These are phyloP conservation scores for Balansia obtecta DNA, from an alignment of 2,329 filamentous ascomycete genomes.

Conservation along the genomic window DNA sequence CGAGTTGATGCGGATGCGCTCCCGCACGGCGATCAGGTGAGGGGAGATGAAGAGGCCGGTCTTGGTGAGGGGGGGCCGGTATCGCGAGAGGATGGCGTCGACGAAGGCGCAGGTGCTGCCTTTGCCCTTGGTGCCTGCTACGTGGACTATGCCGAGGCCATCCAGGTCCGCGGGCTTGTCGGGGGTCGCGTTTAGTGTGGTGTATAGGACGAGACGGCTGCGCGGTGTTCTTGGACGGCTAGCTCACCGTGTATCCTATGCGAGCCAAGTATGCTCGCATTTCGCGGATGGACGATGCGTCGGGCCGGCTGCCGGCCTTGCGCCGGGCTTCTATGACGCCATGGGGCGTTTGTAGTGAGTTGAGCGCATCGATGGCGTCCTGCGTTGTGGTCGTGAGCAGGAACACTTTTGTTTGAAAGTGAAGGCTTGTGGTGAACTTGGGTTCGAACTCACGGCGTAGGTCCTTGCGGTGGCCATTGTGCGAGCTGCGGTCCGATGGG, in stretches of 20 bases:
- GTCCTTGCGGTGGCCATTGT: constrained; percentile 20
- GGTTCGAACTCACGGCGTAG: constrained; percentile 19
- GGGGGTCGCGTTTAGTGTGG: background rate
- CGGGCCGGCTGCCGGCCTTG: constrained; percentile 59
- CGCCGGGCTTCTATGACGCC: constrained; percentile 66
- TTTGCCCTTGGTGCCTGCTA: constrained; percentile 68
- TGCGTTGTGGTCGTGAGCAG: constrained; percentile 21
- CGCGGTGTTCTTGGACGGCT: background rate
- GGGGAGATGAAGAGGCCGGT: constrained; percentile 58
- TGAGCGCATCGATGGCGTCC: constrained; percentile 79
- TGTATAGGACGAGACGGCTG: background rate
- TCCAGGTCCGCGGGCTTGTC: constrained; percentile 36
- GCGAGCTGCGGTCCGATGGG: constrained; percentile 8
- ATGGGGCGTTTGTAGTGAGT: constrained; percentile 83
- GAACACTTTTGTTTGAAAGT: background rate
- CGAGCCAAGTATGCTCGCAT: constrained; percentile 67
- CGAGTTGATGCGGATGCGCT: constrained; percentile 53
- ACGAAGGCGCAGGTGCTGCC: constrained; percentile 60
- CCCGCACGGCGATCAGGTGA: constrained; percentile 53
- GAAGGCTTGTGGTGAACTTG: background rate
- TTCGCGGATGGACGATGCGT: constrained; percentile 59
- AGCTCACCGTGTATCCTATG: constrained; percentile 56
- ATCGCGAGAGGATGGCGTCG: constrained; percentile 46
- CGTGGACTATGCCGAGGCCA: constrained; percentile 54
- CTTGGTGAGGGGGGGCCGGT: constrained; percentile 30